Percentiles rank a stretch among this genome's conserved stretches.
phyloP scores from a whole-genome alignment of 1,284 basidiomycete genomes.

The Tremellales sp. region DNA sequence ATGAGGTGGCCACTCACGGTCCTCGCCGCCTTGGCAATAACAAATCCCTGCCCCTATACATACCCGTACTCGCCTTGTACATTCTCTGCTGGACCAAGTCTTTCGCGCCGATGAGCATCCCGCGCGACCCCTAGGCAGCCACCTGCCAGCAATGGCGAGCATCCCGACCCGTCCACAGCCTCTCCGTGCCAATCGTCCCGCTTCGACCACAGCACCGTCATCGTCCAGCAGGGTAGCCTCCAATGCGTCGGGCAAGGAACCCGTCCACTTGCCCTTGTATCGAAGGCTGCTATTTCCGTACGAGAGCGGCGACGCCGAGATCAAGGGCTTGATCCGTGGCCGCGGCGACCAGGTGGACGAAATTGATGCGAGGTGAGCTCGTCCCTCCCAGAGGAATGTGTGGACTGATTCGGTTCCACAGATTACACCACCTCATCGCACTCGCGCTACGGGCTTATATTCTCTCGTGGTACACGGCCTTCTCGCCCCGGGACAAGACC shows the following conservation, averaged over 20 bases:
- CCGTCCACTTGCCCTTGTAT: conserved; percentile 25
- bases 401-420: conserved; percentile 1
- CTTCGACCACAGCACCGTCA: neutral
- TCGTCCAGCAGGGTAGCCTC: neutral
- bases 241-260: conserved; percentile 6
- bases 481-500: conserved; percentile 35
- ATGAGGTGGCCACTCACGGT: too few species aligned
- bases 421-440: conserved; percentile 25
- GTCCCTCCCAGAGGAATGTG: neutral
- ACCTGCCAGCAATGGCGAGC: neutral
- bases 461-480: conserved; percentile 35
- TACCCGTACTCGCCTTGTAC: too few species aligned
- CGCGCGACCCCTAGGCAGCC: too few species aligned
- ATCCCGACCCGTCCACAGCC: neutral
- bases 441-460: conserved; percentile 35
- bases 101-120: neutral
- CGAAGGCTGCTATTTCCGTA: conserved; percentile 25
- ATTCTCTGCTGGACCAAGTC: neutral
- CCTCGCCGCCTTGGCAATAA: too few species aligned
- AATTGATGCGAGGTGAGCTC: conserved; percentile 26
- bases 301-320: conserved; percentile 5
- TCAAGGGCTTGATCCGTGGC: conserved; percentile 14
- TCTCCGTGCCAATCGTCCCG: conserved; percentile 1
- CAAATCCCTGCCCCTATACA: too few species aligned
- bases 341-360: conserved; percentile 7